Evolutionary conservation across 2,329 filamentous ascomycete species (phyloP), one percentile per base, ranked within the genome.

Genomic region (Graphilbum sp.): DNA sequence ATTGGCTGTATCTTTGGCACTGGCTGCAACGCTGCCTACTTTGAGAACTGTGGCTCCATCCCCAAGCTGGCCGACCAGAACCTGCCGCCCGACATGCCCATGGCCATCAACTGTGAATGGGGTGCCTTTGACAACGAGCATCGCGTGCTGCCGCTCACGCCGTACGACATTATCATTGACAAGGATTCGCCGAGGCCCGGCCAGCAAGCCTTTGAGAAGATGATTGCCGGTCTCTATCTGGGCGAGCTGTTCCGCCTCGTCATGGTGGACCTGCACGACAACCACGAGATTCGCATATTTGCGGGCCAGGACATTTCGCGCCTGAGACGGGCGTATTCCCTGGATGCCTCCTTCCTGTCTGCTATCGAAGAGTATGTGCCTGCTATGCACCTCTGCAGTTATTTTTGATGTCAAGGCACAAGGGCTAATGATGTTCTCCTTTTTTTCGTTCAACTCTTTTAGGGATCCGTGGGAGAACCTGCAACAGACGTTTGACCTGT

Each of bases 1-100:
- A 90, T 96, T 51, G 90, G 90, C 40, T 95, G 88, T 60, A 98
- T 98, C 54, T 98, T 98, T 52, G 90, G 90, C 50, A 98, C 90
- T 12, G 90, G 90, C 42, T 95, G 90, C 64, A 98, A 98, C 53
- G 90, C 88, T 31, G 90, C 90, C 30, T 98, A 98, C 64, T 93
- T 98, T 81, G 90, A 98, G 61, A 63, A 92, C 52, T 83, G 75
- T 46, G 86, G 85, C 46, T 83, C 79, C 12, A 85, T 98, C 46
- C 88, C 87, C 46, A 98, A 98, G 68, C 74, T 98, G 39, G 84
- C 81, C 11, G 76, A 95, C 62, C 72, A 93, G 67, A 90, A 92
- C 52, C 72, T 96, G 29, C 81, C 86, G 36, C 66, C 84, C 0
- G 77, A 90, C 44, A 75, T 75, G 43, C 85, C 79, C 34, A 92